Conservation (phyloP, 352 stramenopile genomes). For the Thalassiosira tumida region DNA sequence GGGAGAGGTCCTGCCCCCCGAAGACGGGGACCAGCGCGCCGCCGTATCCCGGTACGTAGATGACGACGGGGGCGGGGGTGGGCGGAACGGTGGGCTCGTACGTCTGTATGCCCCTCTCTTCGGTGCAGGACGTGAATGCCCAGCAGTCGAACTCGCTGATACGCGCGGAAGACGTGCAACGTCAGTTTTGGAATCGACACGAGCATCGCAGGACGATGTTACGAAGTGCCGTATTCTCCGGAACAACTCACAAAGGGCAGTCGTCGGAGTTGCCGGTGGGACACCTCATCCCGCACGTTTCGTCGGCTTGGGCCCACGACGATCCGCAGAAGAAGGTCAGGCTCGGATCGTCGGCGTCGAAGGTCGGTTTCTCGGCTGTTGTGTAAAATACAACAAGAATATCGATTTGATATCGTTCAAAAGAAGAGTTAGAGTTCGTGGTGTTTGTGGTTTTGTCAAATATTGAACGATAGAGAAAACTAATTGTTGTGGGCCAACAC, state of each 20-base stretch:
- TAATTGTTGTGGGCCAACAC: too few relatives aligned
- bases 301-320: constrained; percentile 88
- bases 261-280: constrained; percentile 82
- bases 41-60: constrained; percentile 77
- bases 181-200: too few relatives aligned
- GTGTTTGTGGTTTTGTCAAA: too few relatives aligned
- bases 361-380: constrained; percentile 52
- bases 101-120: constrained; percentile 75
- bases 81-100: constrained; percentile 46
- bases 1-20: constrained; percentile 64
- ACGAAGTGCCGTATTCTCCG: too few relatives aligned
- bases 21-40: constrained; percentile 82
- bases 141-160: constrained; percentile 79
- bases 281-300: constrained; percentile 87
- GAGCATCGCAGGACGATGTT: too few relatives aligned
- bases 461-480: too few relatives aligned
- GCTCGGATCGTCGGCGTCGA: constrained; percentile 64
- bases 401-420: too few relatives aligned
- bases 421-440: background rate
- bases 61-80: constrained; percentile 45
- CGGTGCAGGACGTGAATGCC: constrained; percentile 81
- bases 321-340: constrained; percentile 86
- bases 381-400: background rate
- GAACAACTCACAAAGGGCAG: constrained; percentile 86
- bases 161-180: too few relatives aligned